Percentiles rank a stretch among this genome's conserved stretches.
These are phyloP conservation scores for Bolboschoenoplectus hybrid DNA, from an alignment of 202 grass and related monocot species.

Conservation along the genomic window DNA sequence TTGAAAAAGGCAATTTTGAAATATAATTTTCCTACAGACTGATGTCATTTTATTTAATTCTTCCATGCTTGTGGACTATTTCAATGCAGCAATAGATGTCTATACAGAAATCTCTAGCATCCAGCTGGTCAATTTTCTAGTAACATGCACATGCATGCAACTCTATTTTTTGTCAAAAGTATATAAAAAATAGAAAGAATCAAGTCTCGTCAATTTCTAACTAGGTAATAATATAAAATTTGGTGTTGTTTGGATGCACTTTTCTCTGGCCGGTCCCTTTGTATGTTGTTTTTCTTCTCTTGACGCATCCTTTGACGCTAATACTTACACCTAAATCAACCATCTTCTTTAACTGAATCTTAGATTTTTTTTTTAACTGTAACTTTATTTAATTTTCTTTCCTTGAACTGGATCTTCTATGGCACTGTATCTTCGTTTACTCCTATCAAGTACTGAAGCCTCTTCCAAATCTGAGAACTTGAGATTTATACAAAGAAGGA, in stretches of 20 bases:
- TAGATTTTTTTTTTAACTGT: neutral
- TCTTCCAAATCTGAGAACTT: neutral
- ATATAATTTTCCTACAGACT: neutral
- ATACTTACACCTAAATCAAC: neutral
- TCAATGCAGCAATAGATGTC: neutral
- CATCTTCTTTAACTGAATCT: neutral
- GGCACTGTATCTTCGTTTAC: neutral
- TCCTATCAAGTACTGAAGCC: neutral
- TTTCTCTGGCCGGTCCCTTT: neutral
- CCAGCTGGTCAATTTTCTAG: neutral
- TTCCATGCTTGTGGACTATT: neutral
- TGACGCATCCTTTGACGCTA: slow-evolving; percentile 14
- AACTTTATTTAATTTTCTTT: neutral
- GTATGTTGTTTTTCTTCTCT: neutral
- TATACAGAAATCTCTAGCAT: neutral
- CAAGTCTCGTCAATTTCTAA: slow-evolving; percentile 6
- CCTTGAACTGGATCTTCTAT: neutral
- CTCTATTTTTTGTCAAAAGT: neutral
- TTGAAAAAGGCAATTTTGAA: neutral
- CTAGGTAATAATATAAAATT: neutral
- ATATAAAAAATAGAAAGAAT: no score
- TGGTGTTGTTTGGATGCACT: neutral
- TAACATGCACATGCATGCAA: no score
- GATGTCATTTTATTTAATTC: neutral
- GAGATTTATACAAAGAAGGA: neutral